Conservation (phyloP, 805 yeast genomes). For the Nakazawaea peltata region DNA sequence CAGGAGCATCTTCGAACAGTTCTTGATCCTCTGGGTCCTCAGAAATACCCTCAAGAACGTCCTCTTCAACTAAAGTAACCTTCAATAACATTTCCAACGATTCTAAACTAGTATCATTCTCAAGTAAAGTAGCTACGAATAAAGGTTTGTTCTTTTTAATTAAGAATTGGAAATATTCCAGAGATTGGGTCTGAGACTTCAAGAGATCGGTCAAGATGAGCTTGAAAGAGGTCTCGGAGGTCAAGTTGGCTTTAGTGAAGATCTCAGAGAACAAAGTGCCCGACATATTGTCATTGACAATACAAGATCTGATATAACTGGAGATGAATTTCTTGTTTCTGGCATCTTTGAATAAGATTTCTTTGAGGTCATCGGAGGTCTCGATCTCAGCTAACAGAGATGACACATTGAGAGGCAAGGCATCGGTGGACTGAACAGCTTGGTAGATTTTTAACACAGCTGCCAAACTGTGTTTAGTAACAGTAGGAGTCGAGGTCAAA, state of each 20-base stretch:
- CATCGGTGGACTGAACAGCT: constrained; percentile 27
- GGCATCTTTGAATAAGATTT: constrained; percentile 4
- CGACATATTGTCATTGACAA: constrained; percentile 12
- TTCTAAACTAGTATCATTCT: constrained; percentile 29
- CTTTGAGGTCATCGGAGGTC: constrained; percentile 7
- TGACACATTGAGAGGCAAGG: constrained; percentile 17
- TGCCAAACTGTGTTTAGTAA: constrained; percentile 32
- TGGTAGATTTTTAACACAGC: constrained; percentile 42
- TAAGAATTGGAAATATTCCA: constrained; percentile 27
- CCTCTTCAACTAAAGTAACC: constrained; percentile 39
- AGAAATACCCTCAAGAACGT: constrained; percentile 14
- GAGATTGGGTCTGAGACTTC: constrained; percentile 12
- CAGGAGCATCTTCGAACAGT: constrained; percentile 17
- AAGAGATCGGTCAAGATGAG: constrained; percentile 17
- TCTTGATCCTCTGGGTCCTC: constrained; percentile 20
- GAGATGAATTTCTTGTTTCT: constrained; percentile 18
- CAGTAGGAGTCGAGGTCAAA: constrained; percentile 22
- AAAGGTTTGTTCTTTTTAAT: constrained; percentile 27
- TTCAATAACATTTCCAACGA: constrained; percentile 60
- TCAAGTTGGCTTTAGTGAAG: constrained; percentile 12
- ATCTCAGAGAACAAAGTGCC: constrained; percentile 6
- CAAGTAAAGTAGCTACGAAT: constrained; percentile 29
- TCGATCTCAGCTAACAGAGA: background rate
- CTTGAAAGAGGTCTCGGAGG: constrained; percentile 14
- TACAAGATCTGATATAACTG: constrained; percentile 19